Evolutionary conservation across 2,329 filamentous ascomycete species (phyloP).

Genomic region (Talaromyces amestolkiae): DNA sequence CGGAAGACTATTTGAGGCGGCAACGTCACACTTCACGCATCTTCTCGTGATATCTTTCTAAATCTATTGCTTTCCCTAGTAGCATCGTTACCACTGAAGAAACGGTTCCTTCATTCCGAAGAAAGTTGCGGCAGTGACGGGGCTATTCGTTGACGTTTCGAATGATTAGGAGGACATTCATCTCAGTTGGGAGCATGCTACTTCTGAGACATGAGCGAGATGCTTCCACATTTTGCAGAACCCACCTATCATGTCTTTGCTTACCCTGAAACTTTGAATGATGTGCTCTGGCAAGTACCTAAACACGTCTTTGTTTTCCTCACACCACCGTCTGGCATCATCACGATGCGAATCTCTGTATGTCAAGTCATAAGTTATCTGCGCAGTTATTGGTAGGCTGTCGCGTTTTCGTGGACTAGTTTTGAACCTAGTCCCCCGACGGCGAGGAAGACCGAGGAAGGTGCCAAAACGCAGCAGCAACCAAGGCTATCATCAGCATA

Average conservation of each 20-base stretch:
- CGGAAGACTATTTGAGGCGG: neutral
- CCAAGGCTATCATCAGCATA: neutral
- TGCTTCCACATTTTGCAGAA: neutral
- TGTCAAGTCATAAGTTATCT: too few species aligned
- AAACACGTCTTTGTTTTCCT: neutral
- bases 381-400: too few species aligned
- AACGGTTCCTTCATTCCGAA: neutral
- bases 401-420: neutral
- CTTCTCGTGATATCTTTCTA: neutral
- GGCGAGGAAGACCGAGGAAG: neutral
- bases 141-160: neutral
- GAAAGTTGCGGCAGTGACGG: neutral
- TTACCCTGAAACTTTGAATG: neutral
- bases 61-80: neutral
- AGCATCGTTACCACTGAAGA: neutral
- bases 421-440: neutral
- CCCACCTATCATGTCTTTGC: neutral
- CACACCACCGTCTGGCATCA: neutral
- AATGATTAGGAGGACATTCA: neutral
- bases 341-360: neutral
- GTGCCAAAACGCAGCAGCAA: neutral
- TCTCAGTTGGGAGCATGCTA: neutral
- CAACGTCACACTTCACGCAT: neutral
- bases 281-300: neutral
- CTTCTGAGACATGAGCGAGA: neutral